phyloP scores from a whole-genome alignment of 2,329 filamentous ascomycete species.

The Fusarium tanahbumbuense region DNA sequence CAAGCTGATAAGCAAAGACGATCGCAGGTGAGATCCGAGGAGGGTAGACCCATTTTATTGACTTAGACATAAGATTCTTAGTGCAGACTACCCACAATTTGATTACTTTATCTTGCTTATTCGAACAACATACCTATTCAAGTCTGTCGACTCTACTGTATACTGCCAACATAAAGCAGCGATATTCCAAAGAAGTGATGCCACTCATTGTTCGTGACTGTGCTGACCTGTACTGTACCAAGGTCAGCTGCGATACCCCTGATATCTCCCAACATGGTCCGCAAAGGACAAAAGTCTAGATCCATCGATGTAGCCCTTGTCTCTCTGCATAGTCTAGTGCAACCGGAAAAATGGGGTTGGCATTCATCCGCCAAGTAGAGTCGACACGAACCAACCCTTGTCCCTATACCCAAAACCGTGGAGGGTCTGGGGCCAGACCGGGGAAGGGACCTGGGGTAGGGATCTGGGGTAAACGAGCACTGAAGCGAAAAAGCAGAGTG shows the following conservation, averaged over 20 bases:
- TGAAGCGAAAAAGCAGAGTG: background rate
- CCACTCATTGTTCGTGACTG: background rate
- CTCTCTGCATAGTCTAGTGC: constrained; percentile 24
- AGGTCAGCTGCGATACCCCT: background rate
- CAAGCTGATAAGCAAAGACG: background rate
- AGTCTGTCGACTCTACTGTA: background rate
- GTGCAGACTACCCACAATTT: background rate
- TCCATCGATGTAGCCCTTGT: constrained; percentile 7
- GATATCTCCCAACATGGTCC: constrained; percentile 1
- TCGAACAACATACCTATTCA: background rate
- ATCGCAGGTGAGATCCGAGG: background rate
- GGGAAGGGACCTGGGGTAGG: constrained; percentile 4
- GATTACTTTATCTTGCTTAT: constrained; percentile 3
- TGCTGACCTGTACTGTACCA: background rate
- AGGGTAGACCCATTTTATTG: constrained; percentile 13
- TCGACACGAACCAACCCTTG: constrained; percentile 12
- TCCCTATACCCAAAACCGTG: constrained; percentile 32
- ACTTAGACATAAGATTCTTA: constrained; percentile 7
- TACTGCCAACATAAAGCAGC: background rate
- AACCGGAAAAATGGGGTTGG: constrained; percentile 43
- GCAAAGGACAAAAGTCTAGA: constrained; percentile 5
- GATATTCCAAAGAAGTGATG: background rate
- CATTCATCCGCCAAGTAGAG: constrained; percentile 43
- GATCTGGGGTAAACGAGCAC: constrained; percentile 25
- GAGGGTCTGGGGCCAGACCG: constrained; percentile 29